Percentiles rank a stretch among this genome's conserved stretches.
These are phyloP conservation scores for Candida coquimbonensis DNA, from an alignment of 805 yeast species.

Conservation along the genomic window DNA sequence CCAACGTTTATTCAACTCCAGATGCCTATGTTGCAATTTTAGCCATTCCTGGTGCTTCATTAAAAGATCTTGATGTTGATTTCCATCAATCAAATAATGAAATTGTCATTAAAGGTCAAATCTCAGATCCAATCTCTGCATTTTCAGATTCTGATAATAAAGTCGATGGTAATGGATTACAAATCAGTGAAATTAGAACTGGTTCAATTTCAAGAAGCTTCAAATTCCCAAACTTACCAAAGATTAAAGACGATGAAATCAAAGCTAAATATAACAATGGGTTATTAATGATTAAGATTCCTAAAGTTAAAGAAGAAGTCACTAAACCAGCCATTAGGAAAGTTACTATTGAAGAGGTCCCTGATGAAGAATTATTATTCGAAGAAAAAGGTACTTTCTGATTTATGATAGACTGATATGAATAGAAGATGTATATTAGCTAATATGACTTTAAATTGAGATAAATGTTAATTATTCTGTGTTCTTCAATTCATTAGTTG, in stretches of 20 bases:
- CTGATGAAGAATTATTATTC: slow-evolving; percentile 39
- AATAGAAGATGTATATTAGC: too few species aligned
- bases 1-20: slow-evolving; percentile 48
- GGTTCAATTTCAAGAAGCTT: slow-evolving; percentile 53
- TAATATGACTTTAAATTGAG: too few species aligned
- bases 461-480: too few species aligned
- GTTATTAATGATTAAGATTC: slow-evolving; percentile 43
- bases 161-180: slow-evolving; percentile 9
- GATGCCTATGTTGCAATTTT: slow-evolving; percentile 40
- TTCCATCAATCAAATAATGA: slow-evolving; percentile 54
- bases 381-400: slow-evolving; percentile 23
- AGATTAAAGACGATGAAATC: slow-evolving; percentile 45
- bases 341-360: slow-evolving; percentile 40
- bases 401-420: too few species aligned
- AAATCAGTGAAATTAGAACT: slow-evolving; percentile 46
- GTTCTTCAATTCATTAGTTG: too few species aligned
- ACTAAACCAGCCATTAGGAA: slow-evolving; percentile 34
- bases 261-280: slow-evolving; percentile 50
- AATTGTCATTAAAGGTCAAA: slow-evolving; percentile 43
- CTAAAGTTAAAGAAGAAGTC: slow-evolving; percentile 33
- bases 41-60: slow-evolving; percentile 53
- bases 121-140: slow-evolving; percentile 17
- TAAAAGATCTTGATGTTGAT: slow-evolving; percentile 46
- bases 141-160: neutral
- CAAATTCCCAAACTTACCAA: slow-evolving; percentile 47